Evolutionary conservation across 192 early-diverging fungal genomes (phyloP).

Genomic region (Podila verticillata): DNA sequence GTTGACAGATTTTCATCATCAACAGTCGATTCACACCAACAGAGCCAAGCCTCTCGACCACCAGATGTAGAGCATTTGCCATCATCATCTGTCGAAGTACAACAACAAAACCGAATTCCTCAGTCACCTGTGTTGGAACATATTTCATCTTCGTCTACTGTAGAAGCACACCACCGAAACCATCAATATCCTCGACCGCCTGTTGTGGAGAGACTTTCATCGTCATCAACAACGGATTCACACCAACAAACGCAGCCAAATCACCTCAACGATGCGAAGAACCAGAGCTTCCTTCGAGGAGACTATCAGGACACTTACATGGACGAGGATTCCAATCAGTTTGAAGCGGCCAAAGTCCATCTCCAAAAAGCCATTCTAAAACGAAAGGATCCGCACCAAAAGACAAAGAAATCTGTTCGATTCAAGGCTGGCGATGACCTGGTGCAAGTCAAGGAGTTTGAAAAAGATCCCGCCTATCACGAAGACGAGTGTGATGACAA

Average conservation of each 20-base stretch:
- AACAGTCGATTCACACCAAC: too few species aligned
- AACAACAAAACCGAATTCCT: too few species aligned
- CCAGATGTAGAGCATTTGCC: too few species aligned
- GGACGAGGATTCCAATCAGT: not conserved
- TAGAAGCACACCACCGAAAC: not conserved
- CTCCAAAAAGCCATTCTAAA: not conserved
- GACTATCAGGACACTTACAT: not conserved
- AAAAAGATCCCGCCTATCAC: not conserved
- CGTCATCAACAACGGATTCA: not conserved
- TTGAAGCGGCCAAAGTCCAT: not conserved
- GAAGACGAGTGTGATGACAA: not conserved
- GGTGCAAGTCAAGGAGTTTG: not conserved
- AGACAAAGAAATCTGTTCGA: not conserved
- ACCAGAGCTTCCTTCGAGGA: not conserved
- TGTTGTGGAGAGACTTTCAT: not conserved
- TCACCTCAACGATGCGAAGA: not conserved
- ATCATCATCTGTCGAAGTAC: not conserved
- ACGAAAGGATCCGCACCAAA: not conserved
- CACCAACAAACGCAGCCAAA: not conserved
- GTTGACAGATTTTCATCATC: not conserved
- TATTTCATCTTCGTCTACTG: not conserved
- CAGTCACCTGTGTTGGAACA: not conserved
- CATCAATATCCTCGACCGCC: not conserved
- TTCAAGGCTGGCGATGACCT: not conserved
- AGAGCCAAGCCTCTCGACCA: too few species aligned